A percentile compares a stretch with the other conserved stretches of the same genome.
These are phyloP conservation scores for Apiospora koreana DNA, from an alignment of 2,329 filamentous ascomycete genomes.

Conservation along the genomic window DNA sequence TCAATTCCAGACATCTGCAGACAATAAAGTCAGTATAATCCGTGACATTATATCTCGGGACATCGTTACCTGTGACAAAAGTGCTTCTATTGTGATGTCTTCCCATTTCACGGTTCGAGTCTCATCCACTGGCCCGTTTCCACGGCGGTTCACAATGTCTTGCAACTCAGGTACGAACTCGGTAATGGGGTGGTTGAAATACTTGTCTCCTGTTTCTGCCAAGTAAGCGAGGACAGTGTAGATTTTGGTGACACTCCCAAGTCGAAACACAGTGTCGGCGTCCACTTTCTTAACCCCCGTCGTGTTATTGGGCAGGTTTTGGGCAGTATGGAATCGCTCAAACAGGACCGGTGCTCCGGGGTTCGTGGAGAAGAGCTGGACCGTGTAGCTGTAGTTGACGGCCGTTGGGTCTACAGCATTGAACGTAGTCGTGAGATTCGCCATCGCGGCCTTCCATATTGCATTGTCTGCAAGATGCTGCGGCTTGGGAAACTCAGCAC, in stretches of 20 bases:
- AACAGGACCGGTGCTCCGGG: constrained; percentile 11
- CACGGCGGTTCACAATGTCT: constrained; percentile 20
- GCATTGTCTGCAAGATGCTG: background rate
- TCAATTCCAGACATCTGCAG: constrained; percentile 30
- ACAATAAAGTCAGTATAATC: background rate
- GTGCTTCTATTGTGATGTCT: constrained; percentile 26
- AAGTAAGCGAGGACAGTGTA: constrained; percentile 39
- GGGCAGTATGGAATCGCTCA: constrained; percentile 25
- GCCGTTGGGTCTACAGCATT: background rate
- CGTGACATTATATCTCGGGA: background rate
- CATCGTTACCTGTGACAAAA: constrained; percentile 24
- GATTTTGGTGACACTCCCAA: constrained; percentile 39
- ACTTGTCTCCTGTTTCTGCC: constrained; percentile 32
- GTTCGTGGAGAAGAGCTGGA: constrained; percentile 14
- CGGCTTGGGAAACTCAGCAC: constrained; percentile 13
- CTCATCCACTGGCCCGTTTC: constrained; percentile 14
- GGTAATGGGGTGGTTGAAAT: constrained; percentile 40
- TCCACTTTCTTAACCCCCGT: constrained; percentile 29
- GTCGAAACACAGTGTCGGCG: constrained; percentile 25
- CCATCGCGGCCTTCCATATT: constrained; percentile 13
- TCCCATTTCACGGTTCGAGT: constrained; percentile 25
- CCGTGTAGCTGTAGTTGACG: constrained; percentile 10
- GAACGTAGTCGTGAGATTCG: constrained; percentile 2
- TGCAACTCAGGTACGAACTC: constrained; percentile 40
- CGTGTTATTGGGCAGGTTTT: constrained; percentile 30